A percentile compares a stretch with the other conserved stretches of the same genome.
Evolutionary conservation across 1,284 basidiomycete species (phyloP).

Genomic region (Leccinum glutinopallens): DNA sequence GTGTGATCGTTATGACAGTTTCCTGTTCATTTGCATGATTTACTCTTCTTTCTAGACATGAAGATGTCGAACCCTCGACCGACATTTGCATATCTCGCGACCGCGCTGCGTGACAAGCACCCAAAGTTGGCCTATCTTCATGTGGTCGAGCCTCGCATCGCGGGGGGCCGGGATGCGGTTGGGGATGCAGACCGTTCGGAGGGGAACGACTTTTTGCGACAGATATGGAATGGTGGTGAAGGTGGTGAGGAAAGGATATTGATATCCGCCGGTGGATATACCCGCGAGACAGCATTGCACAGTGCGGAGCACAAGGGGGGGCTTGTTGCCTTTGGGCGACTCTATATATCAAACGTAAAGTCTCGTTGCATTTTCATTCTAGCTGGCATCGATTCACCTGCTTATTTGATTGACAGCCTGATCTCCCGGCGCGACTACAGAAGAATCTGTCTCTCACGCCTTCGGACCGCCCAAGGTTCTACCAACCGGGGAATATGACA

Average conservation of each 20-base stretch:
- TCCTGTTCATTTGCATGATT: too few species aligned
- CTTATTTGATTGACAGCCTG: constrained; percentile 36
- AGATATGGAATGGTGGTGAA: constrained; percentile 36
- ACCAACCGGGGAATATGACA: constrained; percentile 18
- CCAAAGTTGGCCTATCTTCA: constrained; percentile 59
- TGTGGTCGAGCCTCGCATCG: constrained; percentile 48
- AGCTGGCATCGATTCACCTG: neutral
- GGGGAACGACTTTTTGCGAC: constrained; percentile 14
- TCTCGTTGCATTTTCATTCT: neutral
- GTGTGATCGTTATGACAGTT: too few species aligned
- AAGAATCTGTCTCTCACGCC: constrained; percentile 17
- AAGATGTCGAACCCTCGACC: constrained; percentile 34
- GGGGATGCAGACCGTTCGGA: constrained; percentile 14
- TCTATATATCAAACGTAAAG: constrained; percentile 27
- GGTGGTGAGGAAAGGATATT: constrained; percentile 22
- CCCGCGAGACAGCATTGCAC: constrained; percentile 19
- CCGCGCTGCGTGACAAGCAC: constrained; percentile 35
- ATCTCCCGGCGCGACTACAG: constrained; percentile 36
- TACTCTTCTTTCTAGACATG: constrained; percentile 30
- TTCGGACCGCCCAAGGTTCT: constrained; percentile 26
- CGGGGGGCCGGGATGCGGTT: too few species aligned
- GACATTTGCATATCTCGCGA: constrained; percentile 35
- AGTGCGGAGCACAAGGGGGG: constrained; percentile 30
- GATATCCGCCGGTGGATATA: neutral
- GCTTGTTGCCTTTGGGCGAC: constrained; percentile 44